Percentiles rank a stretch among this genome's conserved stretches.
Evolutionary conservation across 1,284 basidiomycete species (phyloP).

Genomic region (Puccinia triticina): DNA sequence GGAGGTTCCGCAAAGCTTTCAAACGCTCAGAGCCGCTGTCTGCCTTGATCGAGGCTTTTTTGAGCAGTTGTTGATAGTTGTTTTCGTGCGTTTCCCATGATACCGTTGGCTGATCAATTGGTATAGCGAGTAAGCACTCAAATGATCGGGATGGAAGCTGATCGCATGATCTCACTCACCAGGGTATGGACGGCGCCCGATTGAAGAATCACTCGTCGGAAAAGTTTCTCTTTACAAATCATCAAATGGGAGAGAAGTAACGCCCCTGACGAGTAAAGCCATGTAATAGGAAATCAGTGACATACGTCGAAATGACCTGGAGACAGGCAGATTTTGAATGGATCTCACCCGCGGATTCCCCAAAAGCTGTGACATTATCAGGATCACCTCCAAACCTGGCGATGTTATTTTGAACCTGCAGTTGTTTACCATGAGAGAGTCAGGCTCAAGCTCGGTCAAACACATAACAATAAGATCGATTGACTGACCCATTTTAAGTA

Average conservation of each 20-base stretch:
- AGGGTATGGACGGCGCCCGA: slow-evolving; percentile 29
- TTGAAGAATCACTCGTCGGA: slow-evolving; percentile 41
- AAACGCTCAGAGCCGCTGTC: background rate
- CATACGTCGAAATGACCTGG: no score
- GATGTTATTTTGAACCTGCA: slow-evolving; percentile 46
- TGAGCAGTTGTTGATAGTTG: slow-evolving; percentile 1
- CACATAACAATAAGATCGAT: background rate
- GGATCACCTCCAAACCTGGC: slow-evolving; percentile 40
- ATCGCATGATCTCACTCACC: slow-evolving; percentile 5
- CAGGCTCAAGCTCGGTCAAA: background rate
- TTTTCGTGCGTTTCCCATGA: background rate
- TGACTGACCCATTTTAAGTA: slow-evolving; percentile 33
- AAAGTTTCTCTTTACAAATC: slow-evolving; percentile 35
- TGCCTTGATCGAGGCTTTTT: slow-evolving; percentile 23
- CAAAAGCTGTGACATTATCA: slow-evolving; percentile 47
- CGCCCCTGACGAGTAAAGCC: slow-evolving; percentile 1
- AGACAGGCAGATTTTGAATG: background rate
- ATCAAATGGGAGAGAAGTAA: slow-evolving; percentile 23
- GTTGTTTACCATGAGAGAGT: background rate
- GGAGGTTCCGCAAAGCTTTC: slow-evolving; percentile 4
- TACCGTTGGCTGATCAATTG: background rate
- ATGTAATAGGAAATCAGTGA: background rate
- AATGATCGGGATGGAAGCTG: background rate
- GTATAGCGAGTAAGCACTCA: background rate
- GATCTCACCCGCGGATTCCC: slow-evolving; percentile 40